Evolutionary conservation across 169 alveolate species (phyloP).

Genomic region (Cryptosporidium parvum): DNA sequence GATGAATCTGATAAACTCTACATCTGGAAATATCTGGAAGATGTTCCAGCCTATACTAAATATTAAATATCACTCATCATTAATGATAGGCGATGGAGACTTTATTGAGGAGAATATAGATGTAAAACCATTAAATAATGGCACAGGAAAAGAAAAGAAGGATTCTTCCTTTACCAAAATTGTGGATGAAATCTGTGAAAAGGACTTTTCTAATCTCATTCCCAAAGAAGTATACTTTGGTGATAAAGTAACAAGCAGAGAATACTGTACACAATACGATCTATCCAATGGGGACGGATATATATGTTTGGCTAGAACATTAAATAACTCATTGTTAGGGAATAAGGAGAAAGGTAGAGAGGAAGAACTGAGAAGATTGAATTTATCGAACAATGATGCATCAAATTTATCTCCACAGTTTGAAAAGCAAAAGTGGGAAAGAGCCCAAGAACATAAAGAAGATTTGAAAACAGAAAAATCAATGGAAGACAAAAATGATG

Average conservation of each 20-base stretch:
- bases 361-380: constrained; percentile 20
- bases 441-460: neutral
- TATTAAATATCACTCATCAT: constrained; percentile 15
- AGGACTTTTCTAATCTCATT: neutral
- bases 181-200: neutral
- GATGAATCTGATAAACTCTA: neutral
- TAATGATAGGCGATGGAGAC: neutral
- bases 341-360: constrained; percentile 12
- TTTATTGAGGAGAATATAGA: constrained; percentile 1
- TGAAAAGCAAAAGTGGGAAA: neutral
- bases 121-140: neutral
- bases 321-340: neutral
- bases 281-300: constrained; percentile 41
- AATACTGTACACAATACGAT: constrained; percentile 32
- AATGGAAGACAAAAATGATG: neutral
- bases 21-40: constrained; percentile 30
- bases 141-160: neutral
- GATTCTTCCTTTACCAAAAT: neutral
- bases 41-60: constrained; percentile 37
- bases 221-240: constrained; percentile 69
- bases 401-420: neutral
- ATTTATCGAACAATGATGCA: neutral
- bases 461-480: neutral
- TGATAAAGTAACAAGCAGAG: constrained; percentile 9
- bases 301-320: constrained; percentile 26